Conservation (phyloP, 306 rosid genomes). For the Vigna unguiculata region DNA sequence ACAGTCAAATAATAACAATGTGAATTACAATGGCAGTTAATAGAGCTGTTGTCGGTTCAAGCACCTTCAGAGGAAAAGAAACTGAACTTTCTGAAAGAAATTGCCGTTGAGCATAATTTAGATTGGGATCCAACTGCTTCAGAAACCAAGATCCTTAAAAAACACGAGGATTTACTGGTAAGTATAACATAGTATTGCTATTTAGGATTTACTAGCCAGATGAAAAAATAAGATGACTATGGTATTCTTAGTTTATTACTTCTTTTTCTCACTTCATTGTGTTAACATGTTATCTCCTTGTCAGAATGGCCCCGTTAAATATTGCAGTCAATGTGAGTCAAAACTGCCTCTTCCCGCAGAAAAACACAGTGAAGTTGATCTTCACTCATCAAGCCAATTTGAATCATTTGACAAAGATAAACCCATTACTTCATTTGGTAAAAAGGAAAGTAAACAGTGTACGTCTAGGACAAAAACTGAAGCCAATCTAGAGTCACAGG, state of each 20-base stretch:
- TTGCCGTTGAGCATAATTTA: conserved; percentile 83
- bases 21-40: conserved; percentile 61
- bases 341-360: conserved; percentile 69
- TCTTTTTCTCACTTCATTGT: conserved; percentile 1
- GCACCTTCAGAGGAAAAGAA: conserved; percentile 91
- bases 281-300: conserved; percentile 39
- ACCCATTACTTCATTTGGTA: conserved; percentile 57
- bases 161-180: conserved; percentile 84
- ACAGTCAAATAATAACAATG: not conserved
- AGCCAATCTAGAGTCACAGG: not conserved
- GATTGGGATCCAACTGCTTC: conserved; percentile 94
- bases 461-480: conserved; percentile 59
- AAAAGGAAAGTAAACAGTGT: conserved; percentile 64
- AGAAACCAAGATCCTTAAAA: conserved; percentile 72
- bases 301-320: conserved; percentile 76
- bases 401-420: conserved; percentile 48
- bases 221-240: not conserved
- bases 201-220: conserved; percentile 5
- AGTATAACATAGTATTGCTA: conserved; percentile 30
- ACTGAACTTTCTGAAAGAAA: conserved; percentile 81
- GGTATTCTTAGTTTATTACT: conserved; percentile 5
- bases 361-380: conserved; percentile 61
- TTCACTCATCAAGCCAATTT: conserved; percentile 48
- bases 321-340: conserved; percentile 56
- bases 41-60: conserved; percentile 83